Evolutionary conservation across 441 rosid species (phyloP).

Genomic region (Pelargonium hybrid): DNA sequence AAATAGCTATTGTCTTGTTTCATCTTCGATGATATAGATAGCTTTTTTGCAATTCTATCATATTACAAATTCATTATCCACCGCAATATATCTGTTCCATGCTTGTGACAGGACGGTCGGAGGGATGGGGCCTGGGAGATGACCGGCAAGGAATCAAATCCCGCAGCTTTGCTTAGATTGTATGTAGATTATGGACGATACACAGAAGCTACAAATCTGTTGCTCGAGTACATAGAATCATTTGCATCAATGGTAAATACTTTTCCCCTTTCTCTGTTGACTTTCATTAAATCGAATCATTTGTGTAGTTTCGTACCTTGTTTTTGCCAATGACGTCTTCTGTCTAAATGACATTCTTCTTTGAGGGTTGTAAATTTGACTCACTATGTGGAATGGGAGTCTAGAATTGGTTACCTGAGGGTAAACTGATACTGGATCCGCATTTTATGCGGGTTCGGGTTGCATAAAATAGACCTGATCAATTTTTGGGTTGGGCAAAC

Average conservation of each 20-base stretch:
- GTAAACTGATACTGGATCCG: background rate
- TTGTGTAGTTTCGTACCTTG: background rate
- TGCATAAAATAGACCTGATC: no score
- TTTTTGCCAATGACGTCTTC: background rate
- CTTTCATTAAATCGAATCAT: background rate
- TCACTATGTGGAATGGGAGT: background rate
- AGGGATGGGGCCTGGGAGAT: slow-evolving; percentile 64
- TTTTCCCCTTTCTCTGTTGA: slow-evolving; percentile 1
- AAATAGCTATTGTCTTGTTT: no score
- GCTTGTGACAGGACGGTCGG: slow-evolving; percentile 43
- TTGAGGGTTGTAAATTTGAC: background rate
- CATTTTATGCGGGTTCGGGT: no score
- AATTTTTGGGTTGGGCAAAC: no score
- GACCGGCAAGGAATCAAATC: slow-evolving; percentile 72
- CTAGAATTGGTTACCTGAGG: background rate
- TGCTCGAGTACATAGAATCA: slow-evolving; percentile 61
- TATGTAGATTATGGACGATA: slow-evolving; percentile 70
- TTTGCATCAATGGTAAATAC: slow-evolving; percentile 65
- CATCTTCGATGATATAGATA: background rate
- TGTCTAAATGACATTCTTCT: background rate
- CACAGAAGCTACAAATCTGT: slow-evolving; percentile 74
- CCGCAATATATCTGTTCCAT: slow-evolving; percentile 17
- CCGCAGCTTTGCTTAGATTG: slow-evolving; percentile 67
- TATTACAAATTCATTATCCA: background rate
- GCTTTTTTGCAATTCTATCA: background rate